A percentile compares a stretch with the other conserved stretches of the same genome.
These are phyloP conservation scores for Chrysoporthe austroafricana DNA, from an alignment of 2,329 filamentous ascomycete species.

Conservation along the genomic window DNA sequence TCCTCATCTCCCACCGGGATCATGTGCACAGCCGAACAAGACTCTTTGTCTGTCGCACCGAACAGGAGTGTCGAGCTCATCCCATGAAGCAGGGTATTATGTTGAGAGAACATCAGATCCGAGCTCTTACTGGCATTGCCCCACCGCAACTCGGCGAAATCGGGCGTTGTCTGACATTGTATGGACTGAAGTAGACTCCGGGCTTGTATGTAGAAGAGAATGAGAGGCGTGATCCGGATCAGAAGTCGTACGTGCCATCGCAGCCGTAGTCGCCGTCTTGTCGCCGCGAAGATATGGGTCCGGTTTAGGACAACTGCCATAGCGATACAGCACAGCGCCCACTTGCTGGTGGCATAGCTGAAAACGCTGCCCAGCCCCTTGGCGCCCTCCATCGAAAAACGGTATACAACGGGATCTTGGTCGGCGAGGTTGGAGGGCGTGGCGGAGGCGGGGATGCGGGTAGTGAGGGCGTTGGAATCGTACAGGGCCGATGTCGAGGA, in stretches of 20 bases:
- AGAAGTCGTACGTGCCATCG: conserved; percentile 72
- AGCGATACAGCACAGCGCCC: conserved; percentile 85
- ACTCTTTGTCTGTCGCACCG: conserved; percentile 73
- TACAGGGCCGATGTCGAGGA: conserved; percentile 45
- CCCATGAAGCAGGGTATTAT: conserved; percentile 71
- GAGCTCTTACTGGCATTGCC: conserved; percentile 67
- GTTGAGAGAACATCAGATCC: conserved; percentile 70
- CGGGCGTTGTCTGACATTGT: conserved; percentile 84
- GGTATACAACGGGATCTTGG: conserved; percentile 47
- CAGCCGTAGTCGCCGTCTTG: conserved; percentile 76
- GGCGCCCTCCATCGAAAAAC: conserved; percentile 60
- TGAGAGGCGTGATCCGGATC: conserved; percentile 72
- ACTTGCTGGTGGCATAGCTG: conserved; percentile 87
- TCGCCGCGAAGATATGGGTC: conserved; percentile 91
- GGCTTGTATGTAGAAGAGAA: conserved; percentile 71
- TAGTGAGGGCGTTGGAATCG: conserved; percentile 57
- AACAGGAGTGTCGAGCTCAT: conserved; percentile 74
- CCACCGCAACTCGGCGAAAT: conserved; percentile 72
- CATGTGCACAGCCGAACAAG: conserved; percentile 79
- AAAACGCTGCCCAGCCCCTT: conserved; percentile 84
- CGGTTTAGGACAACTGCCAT: conserved; percentile 89
- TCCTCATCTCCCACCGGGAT: conserved; percentile 56
- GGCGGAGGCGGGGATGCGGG: conserved; percentile 41
- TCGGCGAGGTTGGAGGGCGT: conserved; percentile 49
- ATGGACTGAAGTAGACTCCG: conserved; percentile 78